These are phyloP conservation scores for Tuber calosporum DNA, from an alignment of 495 filamentous ascomycete genomes.

Conservation along the genomic window DNA sequence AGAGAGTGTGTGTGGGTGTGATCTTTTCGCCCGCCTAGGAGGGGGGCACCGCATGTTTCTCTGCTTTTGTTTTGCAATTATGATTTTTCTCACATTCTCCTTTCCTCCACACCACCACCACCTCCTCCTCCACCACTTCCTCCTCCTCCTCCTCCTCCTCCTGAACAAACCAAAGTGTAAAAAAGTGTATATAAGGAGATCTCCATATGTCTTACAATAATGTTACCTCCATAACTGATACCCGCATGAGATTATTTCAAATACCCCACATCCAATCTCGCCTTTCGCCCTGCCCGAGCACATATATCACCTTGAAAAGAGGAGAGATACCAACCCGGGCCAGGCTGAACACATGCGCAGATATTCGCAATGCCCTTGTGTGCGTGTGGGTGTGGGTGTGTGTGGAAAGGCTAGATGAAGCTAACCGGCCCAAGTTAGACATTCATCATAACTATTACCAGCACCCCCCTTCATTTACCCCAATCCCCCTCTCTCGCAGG, in stretches of 20 bases:
- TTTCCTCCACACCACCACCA: too few relatives aligned
- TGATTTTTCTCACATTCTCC: neutral
- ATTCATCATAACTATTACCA: neutral
- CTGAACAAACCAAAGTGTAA: neutral
- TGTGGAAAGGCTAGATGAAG: neutral
- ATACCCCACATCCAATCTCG: neutral
- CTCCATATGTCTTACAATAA: neutral
- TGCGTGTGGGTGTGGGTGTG: neutral
- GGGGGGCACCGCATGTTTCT: neutral
- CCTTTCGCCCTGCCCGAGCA: neutral
- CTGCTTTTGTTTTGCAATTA: neutral
- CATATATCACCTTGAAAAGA: neutral
- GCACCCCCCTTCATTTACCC: slow-evolving; percentile 3
- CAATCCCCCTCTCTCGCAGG: neutral
- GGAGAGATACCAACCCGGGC: neutral
- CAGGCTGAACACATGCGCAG: neutral
- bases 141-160: too few relatives aligned
- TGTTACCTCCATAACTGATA: neutral
- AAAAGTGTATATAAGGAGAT: neutral
- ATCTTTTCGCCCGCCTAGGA: neutral
- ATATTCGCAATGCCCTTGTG: neutral
- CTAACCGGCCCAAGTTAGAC: neutral
- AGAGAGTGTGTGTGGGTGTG: neutral
- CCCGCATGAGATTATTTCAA: neutral
- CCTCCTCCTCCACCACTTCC: too few relatives aligned